A percentile compares a stretch with the other conserved stretches of the same genome.
These are phyloP conservation scores for Metschnikowia shivogae DNA, from an alignment of 805 yeast genomes.

Conservation along the genomic window DNA sequence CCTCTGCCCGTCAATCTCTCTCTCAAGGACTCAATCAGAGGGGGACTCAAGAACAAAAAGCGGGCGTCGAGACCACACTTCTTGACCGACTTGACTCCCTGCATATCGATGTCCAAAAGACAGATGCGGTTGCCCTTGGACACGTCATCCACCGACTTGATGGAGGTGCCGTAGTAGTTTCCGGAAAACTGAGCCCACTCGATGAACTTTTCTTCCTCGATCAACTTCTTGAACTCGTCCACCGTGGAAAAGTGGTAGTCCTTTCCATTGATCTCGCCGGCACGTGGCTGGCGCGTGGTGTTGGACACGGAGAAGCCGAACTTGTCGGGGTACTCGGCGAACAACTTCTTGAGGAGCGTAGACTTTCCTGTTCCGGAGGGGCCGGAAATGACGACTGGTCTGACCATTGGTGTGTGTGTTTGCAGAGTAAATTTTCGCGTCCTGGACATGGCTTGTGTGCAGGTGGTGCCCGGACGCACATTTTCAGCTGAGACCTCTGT, in stretches of 20 bases:
- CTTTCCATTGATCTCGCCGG: conserved; percentile 83
- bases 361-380: conserved; percentile 98
- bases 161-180: conserved; percentile 92
- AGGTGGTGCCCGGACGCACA: no score
- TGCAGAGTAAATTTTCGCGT: not conserved
- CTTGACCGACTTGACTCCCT: conserved; percentile 94
- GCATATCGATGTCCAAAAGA: conserved; percentile 97
- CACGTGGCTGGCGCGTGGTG: conserved; percentile 88
- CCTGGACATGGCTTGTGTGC: not conserved
- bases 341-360: conserved; percentile 81
- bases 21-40: conserved; percentile 75
- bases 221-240: conserved; percentile 72
- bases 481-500: no score
- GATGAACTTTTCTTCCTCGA: conserved; percentile 71
- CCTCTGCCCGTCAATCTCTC: conserved; percentile 83
- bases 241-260: conserved; percentile 86
- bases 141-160: conserved; percentile 78
- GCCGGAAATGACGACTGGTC: conserved; percentile 94
- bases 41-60: conserved; percentile 87
- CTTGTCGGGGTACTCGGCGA: conserved; percentile 82
- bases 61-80: conserved; percentile 77
- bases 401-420: conserved; percentile 27
- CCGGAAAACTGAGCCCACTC: conserved; percentile 99
- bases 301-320: conserved; percentile 94
- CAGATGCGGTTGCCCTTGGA: conserved; percentile 65